Evolutionary conservation across 2,329 filamentous ascomycete species (phyloP).

Genomic region (Stagonosporopsis vannaccii): DNA sequence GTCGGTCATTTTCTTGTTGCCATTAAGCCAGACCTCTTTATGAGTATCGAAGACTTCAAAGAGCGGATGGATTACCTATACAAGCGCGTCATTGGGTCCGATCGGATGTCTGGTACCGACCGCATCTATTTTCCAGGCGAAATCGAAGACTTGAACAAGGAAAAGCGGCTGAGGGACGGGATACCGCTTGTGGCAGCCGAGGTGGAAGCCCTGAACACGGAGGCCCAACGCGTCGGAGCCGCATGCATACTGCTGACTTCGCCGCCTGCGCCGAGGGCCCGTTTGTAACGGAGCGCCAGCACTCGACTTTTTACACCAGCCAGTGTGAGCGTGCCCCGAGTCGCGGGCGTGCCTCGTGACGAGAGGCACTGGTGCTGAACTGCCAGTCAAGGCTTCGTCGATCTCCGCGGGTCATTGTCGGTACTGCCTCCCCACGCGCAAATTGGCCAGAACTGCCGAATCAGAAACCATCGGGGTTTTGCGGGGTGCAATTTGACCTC

Average conservation of each 20-base stretch:
- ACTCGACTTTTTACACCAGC: neutral
- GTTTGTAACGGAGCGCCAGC: conserved; percentile 18
- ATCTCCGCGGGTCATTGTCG: conserved; percentile 15
- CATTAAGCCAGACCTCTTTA: conserved; percentile 77
- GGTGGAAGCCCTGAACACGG: conserved; percentile 58
- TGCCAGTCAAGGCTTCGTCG: neutral
- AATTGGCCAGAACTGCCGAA: conserved; percentile 12
- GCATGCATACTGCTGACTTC: conserved; percentile 20
- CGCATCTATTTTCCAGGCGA: conserved; percentile 64
- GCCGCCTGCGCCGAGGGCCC: conserved; percentile 24
- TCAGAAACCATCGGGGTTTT: conserved; percentile 11
- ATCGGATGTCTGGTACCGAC: conserved; percentile 62
- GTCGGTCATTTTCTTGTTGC: conserved; percentile 73
- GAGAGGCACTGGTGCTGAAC: neutral
- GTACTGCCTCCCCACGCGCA: conserved; percentile 1
- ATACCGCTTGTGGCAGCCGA: conserved; percentile 60
- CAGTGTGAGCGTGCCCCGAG: neutral
- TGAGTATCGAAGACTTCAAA: conserved; percentile 73
- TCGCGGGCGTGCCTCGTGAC: conserved; percentile 12
- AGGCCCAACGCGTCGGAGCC: conserved; percentile 56
- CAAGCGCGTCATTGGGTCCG: conserved; percentile 59
- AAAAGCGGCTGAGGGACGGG: conserved; percentile 50
- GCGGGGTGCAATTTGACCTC: conserved; percentile 7
- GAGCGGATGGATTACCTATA: conserved; percentile 68
- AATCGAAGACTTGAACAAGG: conserved; percentile 24